phyloP scores from a whole-genome alignment of 2,329 filamentous ascomycete species.

The Fusarium guadeloupense region DNA sequence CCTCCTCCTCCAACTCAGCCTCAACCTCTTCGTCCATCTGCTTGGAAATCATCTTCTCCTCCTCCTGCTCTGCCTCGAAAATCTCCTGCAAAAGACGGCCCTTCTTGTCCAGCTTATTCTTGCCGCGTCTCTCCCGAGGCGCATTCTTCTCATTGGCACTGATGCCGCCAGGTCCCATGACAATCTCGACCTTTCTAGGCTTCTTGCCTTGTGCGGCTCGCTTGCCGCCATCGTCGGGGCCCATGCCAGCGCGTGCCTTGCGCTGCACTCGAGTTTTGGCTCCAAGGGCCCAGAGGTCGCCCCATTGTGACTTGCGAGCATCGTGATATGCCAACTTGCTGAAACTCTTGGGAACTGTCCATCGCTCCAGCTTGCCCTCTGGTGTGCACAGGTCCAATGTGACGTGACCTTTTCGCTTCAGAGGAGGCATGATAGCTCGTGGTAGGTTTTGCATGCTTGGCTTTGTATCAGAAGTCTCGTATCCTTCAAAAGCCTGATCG shows the following conservation, averaged over 20 bases:
- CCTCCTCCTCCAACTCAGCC: conserved; percentile 38
- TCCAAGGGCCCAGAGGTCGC: conserved; percentile 93
- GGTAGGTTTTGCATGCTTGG: conserved; percentile 76
- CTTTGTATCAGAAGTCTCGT: conserved; percentile 60
- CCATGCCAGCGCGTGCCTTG: conserved; percentile 67
- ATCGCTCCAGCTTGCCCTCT: conserved; percentile 84
- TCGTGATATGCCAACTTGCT: conserved; percentile 87
- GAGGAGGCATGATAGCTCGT: conserved; percentile 77
- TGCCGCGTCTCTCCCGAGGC: conserved; percentile 52
- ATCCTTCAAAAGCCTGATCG: conserved; percentile 76
- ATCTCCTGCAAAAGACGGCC: conserved; percentile 54
- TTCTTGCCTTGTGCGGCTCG: conserved; percentile 54
- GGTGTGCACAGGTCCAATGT: conserved; percentile 92
- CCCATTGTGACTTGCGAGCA: conserved; percentile 89
- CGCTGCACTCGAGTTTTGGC: conserved; percentile 82
- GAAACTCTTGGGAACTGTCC: conserved; percentile 87
- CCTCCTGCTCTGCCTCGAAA: conserved; percentile 47
- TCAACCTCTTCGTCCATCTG: conserved; percentile 48
- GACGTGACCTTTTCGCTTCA: conserved; percentile 90
- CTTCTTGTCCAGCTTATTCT: conserved; percentile 51
- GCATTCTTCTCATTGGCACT: conserved; percentile 51
- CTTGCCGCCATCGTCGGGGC: conserved; percentile 58
- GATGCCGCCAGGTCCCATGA: conserved; percentile 49
- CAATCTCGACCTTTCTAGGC: conserved; percentile 50
- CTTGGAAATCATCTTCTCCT: conserved; percentile 44